Conservation (phyloP, 306 rosid species). For the Adenanthera pavonina region DNA sequence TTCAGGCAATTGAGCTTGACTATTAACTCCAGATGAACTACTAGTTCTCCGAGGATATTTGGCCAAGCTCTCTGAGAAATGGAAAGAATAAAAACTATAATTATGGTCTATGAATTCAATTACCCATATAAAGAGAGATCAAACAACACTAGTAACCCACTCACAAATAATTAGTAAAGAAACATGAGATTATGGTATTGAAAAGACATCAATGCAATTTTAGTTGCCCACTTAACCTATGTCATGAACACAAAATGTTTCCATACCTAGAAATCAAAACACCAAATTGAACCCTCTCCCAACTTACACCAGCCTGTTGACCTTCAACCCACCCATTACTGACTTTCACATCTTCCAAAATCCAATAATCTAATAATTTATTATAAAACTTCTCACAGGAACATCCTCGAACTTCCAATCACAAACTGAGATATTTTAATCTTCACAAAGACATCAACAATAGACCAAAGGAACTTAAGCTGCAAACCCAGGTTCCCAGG, state of each 20-base stretch:
- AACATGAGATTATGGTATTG: background rate
- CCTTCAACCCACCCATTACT: slow-evolving; percentile 25
- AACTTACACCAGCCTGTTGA: slow-evolving; percentile 16
- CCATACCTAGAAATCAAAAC: slow-evolving; percentile 1
- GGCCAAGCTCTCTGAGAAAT: slow-evolving; percentile 77
- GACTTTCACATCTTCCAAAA: background rate
- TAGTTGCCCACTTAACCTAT: slow-evolving; percentile 18
- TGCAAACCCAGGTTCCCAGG: background rate
- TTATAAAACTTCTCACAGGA: slow-evolving; percentile 2
- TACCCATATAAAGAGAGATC: background rate
- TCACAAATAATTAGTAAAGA: slow-evolving; percentile 16
- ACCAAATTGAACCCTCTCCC: slow-evolving; percentile 9
- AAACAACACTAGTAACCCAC: slow-evolving; percentile 29
- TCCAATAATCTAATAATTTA: background rate
- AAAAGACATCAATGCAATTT: slow-evolving; percentile 3
- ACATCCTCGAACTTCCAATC: slow-evolving; percentile 19
- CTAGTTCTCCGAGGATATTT: slow-evolving; percentile 88
- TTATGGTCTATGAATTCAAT: background rate
- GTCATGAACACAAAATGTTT: slow-evolving; percentile 4
- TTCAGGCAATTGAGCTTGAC: slow-evolving; percentile 72
- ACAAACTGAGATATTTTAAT: background rate
- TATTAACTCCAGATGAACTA: slow-evolving; percentile 67
- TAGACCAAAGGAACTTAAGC: background rate
- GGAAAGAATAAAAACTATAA: slow-evolving; percentile 5
- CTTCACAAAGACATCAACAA: slow-evolving; percentile 5